These are phyloP conservation scores for Coemansia sp. DNA, from an alignment of 192 early-diverging fungal species.

Conservation along the genomic window DNA sequence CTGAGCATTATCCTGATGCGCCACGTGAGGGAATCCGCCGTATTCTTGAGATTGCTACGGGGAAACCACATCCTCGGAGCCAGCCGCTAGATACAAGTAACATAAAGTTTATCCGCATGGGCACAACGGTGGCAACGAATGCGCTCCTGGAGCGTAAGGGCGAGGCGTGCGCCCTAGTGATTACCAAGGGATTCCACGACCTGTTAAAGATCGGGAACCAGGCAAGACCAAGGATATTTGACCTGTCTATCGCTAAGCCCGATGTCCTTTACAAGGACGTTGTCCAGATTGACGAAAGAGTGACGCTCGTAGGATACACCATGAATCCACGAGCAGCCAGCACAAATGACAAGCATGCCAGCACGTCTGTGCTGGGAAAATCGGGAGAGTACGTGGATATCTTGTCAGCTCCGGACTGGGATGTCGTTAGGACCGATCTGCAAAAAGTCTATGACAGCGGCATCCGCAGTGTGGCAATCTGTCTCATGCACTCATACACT, in stretches of 20 bases:
- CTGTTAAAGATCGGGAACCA: constrained; percentile 86
- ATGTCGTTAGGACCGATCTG: constrained; percentile 61
- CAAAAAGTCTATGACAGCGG: constrained; percentile 65
- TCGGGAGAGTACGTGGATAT: constrained; percentile 88
- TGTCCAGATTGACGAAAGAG: constrained; percentile 86
- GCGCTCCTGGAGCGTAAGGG: constrained; percentile 86
- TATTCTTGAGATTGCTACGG: constrained; percentile 79
- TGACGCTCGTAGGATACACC: constrained; percentile 79
- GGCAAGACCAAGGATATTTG: constrained; percentile 92
- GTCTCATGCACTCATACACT: constrained; percentile 95
- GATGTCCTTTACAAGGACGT: constrained; percentile 82
- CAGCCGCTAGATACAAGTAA: constrained; percentile 69
- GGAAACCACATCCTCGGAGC: constrained; percentile 65
- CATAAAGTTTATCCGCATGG: constrained; percentile 87
- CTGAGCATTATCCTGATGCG: constrained; percentile 86
- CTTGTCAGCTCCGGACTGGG: constrained; percentile 62
- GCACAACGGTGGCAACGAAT: constrained; percentile 97
- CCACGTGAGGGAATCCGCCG: constrained; percentile 93
- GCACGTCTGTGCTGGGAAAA: constrained; percentile 61
- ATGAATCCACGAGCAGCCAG: constrained; percentile 35
- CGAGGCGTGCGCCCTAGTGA: constrained; percentile 83
- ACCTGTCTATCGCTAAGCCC: constrained; percentile 81
- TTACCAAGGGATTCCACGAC: constrained; percentile 91
- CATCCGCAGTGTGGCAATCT: constrained; percentile 85
- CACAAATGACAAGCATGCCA: background rate